Conservation (phyloP, 2,329 filamentous ascomycete species). For the Colletotrichum destructivum region DNA sequence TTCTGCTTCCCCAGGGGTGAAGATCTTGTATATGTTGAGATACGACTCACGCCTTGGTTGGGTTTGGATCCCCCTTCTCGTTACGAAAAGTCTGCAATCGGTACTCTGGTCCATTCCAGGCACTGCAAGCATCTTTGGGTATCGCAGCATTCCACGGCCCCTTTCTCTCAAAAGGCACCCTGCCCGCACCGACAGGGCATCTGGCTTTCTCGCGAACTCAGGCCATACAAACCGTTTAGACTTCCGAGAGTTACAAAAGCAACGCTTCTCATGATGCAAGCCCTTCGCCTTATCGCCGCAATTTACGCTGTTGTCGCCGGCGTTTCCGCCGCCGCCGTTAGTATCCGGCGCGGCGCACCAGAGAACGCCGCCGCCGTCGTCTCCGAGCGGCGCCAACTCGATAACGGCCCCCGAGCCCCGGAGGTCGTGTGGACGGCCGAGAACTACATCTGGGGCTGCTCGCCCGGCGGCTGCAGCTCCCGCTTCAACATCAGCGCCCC, state of each 20-base stretch:
- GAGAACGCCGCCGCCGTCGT: conserved; percentile 7
- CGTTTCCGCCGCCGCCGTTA: conserved; percentile 28
- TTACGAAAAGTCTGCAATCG: background rate
- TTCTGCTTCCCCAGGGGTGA: background rate
- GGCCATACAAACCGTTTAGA: background rate
- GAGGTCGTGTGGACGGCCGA: conserved; percentile 8
- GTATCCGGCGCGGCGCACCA: background rate
- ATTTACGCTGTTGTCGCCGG: background rate
- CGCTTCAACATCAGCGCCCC: conserved; percentile 46
- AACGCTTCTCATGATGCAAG: conserved; percentile 10
- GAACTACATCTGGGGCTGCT: conserved; percentile 44
- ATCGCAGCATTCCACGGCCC: conserved; percentile 7
- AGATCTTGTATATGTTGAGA: background rate
- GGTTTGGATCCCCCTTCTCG: background rate
- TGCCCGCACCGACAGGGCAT: background rate
- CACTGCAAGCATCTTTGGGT: conserved; percentile 6
- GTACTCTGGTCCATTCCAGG: background rate
- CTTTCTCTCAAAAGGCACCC: background rate
- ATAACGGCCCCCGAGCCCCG: background rate
- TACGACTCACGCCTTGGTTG: background rate
- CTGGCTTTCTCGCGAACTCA: background rate
- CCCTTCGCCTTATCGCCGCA: conserved; percentile 1
- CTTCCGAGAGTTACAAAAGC: background rate
- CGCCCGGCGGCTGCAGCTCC: conserved; percentile 46
- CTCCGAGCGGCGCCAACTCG: background rate